These are phyloP conservation scores for Sporopachydermia cereana DNA, from an alignment of 1,139 yeast genomes.

Conservation along the genomic window DNA sequence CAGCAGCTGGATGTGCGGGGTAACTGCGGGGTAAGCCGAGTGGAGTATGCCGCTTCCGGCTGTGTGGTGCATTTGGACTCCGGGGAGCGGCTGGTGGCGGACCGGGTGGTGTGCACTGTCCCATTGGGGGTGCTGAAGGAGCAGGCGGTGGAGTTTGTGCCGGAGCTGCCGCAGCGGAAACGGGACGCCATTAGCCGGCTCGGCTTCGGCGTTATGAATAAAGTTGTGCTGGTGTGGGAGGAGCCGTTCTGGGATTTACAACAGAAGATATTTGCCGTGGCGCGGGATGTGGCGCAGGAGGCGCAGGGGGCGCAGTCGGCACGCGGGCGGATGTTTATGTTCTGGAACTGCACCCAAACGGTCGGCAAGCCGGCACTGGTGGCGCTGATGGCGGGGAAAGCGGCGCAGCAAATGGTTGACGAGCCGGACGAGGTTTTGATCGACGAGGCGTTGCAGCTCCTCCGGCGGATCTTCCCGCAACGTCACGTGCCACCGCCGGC, in stretches of 20 bases:
- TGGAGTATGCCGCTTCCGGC: constrained; percentile 19
- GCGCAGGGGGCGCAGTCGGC: constrained; percentile 16
- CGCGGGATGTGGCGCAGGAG: constrained; percentile 16
- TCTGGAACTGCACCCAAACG: constrained; percentile 26
- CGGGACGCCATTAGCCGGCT: constrained; percentile 27
- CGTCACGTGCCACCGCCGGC: constrained; percentile 19
- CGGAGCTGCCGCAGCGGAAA: constrained; percentile 33
- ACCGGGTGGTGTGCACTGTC: constrained; percentile 28
- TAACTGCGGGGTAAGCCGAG: constrained; percentile 26
- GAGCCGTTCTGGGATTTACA: constrained; percentile 29
- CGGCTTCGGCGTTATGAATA: constrained; percentile 31
- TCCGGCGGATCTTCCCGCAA: constrained; percentile 20
- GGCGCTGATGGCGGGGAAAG: constrained; percentile 29
- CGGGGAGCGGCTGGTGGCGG: constrained; percentile 29
- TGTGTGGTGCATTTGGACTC: constrained; percentile 24
- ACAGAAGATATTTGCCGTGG: constrained; percentile 24
- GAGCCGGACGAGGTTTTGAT: constrained; percentile 25
- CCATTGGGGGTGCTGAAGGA: constrained; percentile 32
- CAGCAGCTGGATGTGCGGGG: constrained; percentile 29
- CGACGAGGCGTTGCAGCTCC: constrained; percentile 22
- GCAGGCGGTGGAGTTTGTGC: constrained; percentile 28
- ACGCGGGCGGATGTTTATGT: constrained; percentile 29
- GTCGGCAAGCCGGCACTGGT: constrained; percentile 26
- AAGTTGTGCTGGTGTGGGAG: constrained; percentile 27
- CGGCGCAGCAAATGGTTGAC: constrained; percentile 24